A percentile compares a stretch with the other conserved stretches of the same genome.
Conservation (phyloP, 1,284 basidiomycete species). For the Cryptococcus hybrid region DNA sequence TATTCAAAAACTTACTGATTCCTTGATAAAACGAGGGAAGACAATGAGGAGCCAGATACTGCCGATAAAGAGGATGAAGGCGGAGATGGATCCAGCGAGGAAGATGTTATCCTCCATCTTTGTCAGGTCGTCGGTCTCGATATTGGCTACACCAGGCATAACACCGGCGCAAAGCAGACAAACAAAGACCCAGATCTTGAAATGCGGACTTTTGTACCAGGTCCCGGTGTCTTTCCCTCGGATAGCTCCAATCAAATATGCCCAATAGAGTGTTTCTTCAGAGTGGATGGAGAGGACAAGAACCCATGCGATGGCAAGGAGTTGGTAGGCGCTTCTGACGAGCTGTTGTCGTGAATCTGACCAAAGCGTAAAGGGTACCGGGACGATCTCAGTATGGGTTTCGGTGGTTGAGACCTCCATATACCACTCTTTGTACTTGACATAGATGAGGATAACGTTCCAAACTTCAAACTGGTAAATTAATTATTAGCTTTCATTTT, state of each 20-base stretch:
- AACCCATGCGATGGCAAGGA: conserved; percentile 23
- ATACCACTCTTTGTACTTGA: conserved; percentile 30
- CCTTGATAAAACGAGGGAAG: conserved; percentile 25
- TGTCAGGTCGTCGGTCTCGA: conserved; percentile 20
- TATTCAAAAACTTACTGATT: conserved; percentile 16
- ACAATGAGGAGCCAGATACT: conserved; percentile 23
- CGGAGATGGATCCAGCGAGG: conserved; percentile 24
- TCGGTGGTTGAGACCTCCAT: conserved; percentile 1
- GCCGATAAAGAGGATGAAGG: conserved; percentile 14
- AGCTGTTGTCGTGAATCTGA: conserved; percentile 10
- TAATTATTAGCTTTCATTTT: too few relatives aligned
- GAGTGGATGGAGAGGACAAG: conserved; percentile 27
- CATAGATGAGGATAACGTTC: conserved; percentile 22
- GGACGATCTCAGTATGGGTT: conserved; percentile 17
- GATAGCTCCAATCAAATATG: conserved; percentile 32
- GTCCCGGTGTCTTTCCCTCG: conserved; percentile 14
- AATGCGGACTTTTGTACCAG: conserved; percentile 31
- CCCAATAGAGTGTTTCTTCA: conserved; percentile 41
- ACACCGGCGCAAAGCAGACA: conserved; percentile 11
- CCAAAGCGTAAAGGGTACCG: conserved; percentile 29
- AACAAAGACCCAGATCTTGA: conserved; percentile 29
- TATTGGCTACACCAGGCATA: conserved; percentile 15
- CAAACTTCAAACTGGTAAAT: conserved; percentile 21
- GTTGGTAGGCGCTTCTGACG: conserved; percentile 22
- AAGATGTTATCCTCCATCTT: conserved; percentile 33